phyloP scores from a whole-genome alignment of 352 stramenopile genomes.

The Pythium aristosporum region DNA sequence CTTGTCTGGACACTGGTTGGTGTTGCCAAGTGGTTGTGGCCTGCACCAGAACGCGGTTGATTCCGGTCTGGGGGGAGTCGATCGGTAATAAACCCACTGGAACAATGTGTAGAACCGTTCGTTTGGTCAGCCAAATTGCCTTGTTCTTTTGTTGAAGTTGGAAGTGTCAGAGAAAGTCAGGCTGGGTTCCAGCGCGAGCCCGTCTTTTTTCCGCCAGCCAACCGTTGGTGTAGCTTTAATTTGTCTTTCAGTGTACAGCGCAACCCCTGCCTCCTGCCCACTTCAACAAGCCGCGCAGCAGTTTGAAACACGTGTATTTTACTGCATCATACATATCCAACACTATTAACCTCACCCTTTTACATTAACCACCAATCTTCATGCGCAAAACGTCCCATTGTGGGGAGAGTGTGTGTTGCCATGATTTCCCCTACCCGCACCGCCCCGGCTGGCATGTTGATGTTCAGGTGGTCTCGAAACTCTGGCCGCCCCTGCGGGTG shows the following conservation, averaged over 20 bases:
- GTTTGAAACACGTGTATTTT: slow-evolving; percentile 33
- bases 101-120: not conserved
- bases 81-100: too few species aligned
- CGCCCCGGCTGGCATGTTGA: slow-evolving; percentile 26
- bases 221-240: slow-evolving; percentile 20
- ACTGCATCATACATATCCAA: slow-evolving; percentile 22
- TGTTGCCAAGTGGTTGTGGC: too few species aligned
- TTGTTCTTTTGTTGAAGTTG: slow-evolving; percentile 75
- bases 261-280: slow-evolving; percentile 21
- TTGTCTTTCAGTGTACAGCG: slow-evolving; percentile 20
- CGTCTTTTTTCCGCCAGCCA: slow-evolving; percentile 25
- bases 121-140: slow-evolving; percentile 10
- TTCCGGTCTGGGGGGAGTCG: too few species aligned
- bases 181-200: slow-evolving; percentile 1
- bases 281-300: slow-evolving; percentile 42
- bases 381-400: slow-evolving; percentile 14
- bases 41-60: too few species aligned
- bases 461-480: slow-evolving; percentile 23
- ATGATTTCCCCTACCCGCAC: slow-evolving; percentile 8
- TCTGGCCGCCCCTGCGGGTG: not conserved
- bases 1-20: too few species aligned
- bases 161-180: slow-evolving; percentile 33
- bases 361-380: slow-evolving; percentile 19
- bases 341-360: slow-evolving; percentile 2
- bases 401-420: slow-evolving; percentile 17